Base-by-base conservation (phyloP, 192 early-diverging fungal genomes). In the Podila epigama region DNA sequence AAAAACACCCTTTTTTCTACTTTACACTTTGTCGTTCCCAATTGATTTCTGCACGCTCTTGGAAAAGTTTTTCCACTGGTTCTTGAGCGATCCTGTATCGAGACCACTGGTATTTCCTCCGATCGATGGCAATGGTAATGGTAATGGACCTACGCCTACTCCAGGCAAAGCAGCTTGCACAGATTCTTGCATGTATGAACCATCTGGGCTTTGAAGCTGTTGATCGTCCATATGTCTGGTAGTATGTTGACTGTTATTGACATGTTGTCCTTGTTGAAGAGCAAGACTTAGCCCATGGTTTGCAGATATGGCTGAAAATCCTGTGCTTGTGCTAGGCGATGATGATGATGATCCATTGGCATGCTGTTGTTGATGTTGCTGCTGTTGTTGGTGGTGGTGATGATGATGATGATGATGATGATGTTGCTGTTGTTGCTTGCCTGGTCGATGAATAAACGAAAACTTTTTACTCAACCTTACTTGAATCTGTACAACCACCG, bases 11-110 rank as follows among this genome's bases (percentile, higher is more conserved):
- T n/a, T n/a, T n/a, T n/a, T n/a, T n/a, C n/a, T n/a, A n/a, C n/a
- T n/a, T 29, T 66, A 77, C 73, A 68, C 25, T 59, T 77, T 77
- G 42, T 77, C 66, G 16, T 48, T 68, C 22, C n/a, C 48, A 12
- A 77, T 77, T 4, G 73, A 48, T 32, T 77, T 77, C 35, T 77
- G 73, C 3, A 77, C 59, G n/a, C 65, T 58, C 39, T 68, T 77
- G 7, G 73, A 77, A 60, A 77, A 59, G 20, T 12, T 57, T 40
- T 68, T 77, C 65, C 59, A 77, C 15, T 77, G 65, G 18, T 31
- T 77, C 56, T 62, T 77, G 31, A 77, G 55, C 8, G 66, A 64
- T 5, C 53, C 22, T 18, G 32, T 48, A 10, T 35, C 31, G 29
- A 35, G 13, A 1, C 58, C 37, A 11, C 58, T 39, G 8, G 58